phyloP scores from a whole-genome alignment of 1,284 basidiomycete genomes.

The Ceratobasidium theobromae region DNA sequence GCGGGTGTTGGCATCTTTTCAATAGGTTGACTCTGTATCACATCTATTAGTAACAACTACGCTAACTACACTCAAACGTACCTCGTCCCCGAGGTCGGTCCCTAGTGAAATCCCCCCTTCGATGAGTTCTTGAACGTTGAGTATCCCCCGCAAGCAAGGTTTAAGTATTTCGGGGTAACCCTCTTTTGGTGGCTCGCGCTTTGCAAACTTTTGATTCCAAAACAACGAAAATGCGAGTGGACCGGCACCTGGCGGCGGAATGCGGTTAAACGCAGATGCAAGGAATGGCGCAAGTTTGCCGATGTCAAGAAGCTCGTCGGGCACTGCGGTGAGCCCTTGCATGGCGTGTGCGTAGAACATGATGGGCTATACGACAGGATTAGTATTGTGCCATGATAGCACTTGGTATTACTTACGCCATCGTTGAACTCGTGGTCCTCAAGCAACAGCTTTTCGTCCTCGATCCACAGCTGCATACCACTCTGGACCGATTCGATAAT shows the following conservation, averaged over 20 bases:
- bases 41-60: background rate
- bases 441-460: conserved; percentile 6
- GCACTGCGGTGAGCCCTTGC: conserved; percentile 12
- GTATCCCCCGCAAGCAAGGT: conserved; percentile 13
- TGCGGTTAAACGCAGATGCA: conserved; percentile 26
- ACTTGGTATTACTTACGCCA: background rate
- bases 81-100: conserved; percentile 12
- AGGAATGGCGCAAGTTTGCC: conserved; percentile 32
- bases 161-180: conserved; percentile 22
- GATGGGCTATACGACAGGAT: conserved; percentile 1
- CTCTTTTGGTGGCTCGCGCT: background rate
- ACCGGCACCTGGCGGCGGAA: conserved; percentile 24
- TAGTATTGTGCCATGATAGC: background rate
- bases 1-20: background rate
- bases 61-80: background rate
- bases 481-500: conserved; percentile 13
- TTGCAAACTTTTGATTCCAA: conserved; percentile 24
- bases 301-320: conserved; percentile 18
- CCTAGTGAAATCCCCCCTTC: conserved; percentile 21
- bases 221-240: conserved; percentile 28
- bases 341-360: conserved; percentile 24
- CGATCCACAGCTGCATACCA: conserved; percentile 20
- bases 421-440: conserved; percentile 20
- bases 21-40: background rate
- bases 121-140: conserved; percentile 10